Percentiles rank a stretch among this genome's conserved stretches.
Evolutionary conservation across 805 yeast genomes (phyloP).

Genomic region (Saccharomycopsis schoenii): DNA sequence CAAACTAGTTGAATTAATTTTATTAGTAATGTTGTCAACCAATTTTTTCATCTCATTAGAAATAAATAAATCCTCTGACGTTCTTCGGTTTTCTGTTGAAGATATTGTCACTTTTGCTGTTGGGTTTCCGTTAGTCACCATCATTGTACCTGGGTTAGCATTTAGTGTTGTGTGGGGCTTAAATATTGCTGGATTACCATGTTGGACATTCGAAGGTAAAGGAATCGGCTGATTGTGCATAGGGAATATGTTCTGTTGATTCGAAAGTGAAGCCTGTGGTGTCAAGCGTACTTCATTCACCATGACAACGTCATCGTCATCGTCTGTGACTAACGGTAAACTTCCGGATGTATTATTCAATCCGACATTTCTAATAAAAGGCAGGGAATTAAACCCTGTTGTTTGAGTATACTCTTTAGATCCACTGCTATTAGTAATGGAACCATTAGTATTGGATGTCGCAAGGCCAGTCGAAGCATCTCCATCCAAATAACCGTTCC

Average conservation of each 20-base stretch:
- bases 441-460: neutral
- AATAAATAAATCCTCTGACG: neutral
- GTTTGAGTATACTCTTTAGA: neutral
- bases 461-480: too few relatives aligned
- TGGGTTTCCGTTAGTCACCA: neutral
- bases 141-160: neutral
- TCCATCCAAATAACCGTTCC: too few relatives aligned
- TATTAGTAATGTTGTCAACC: neutral
- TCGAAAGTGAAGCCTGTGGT: neutral
- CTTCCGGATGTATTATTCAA: neutral
- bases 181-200: neutral
- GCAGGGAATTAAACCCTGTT: neutral
- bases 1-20: neutral
- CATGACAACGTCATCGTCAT: neutral
- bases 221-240: constrained; percentile 14
- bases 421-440: too few relatives aligned
- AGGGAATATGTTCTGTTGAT: neutral
- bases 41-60: neutral
- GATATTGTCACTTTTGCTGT: too few relatives aligned
- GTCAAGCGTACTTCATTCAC: neutral
- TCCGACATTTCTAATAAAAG: neutral
- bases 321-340: neutral
- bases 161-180: neutral
- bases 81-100: neutral
- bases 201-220: neutral